A percentile compares a stretch with the other conserved stretches of the same genome.
Conservation (phyloP, 495 filamentous ascomycete genomes). For the Baudoinia panamericana region DNA sequence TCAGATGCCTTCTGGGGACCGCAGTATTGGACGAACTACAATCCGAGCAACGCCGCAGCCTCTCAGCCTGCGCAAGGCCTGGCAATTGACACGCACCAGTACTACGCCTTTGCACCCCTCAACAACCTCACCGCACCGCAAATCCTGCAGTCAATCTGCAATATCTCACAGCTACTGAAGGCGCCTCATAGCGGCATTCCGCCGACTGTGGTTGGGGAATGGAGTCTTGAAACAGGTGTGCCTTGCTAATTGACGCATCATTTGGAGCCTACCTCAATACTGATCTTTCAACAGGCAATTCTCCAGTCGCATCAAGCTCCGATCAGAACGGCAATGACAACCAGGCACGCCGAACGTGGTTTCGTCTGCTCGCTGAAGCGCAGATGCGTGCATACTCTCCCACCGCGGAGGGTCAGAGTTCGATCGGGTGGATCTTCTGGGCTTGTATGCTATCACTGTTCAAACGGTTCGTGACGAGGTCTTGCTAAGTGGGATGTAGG, state of each 20-base stretch:
- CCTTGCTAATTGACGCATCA: no score
- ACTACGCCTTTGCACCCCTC: constrained; percentile 10
- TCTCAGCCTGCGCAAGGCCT: neutral
- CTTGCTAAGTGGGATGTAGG: neutral
- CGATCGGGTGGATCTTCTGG: constrained; percentile 15
- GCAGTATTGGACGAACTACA: constrained; percentile 9
- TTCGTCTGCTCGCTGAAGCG: constrained; percentile 8
- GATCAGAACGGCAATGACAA: neutral
- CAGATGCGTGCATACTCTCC: constrained; percentile 11
- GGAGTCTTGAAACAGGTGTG: constrained; percentile 9
- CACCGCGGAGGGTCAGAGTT: neutral
- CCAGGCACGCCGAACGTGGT: constrained; percentile 7
- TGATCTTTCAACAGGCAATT: no score
- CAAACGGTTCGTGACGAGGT: neutral
- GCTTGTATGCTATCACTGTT: neutral
- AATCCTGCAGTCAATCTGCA: constrained; percentile 7
- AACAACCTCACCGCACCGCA: neutral
- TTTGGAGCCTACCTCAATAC: no score
- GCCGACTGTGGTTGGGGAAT: constrained; percentile 13
- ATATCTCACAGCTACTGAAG: constrained; percentile 1
- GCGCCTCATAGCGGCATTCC: constrained; percentile 9
- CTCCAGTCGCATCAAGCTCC: constrained; percentile 4
- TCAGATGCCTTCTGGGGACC: constrained; percentile 9
- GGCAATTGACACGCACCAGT: constrained; percentile 12
- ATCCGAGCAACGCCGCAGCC: constrained; percentile 5